These are phyloP conservation scores for Phyllosticta citriasiana DNA, from an alignment of 2,329 filamentous ascomycete species.

Conservation along the genomic window DNA sequence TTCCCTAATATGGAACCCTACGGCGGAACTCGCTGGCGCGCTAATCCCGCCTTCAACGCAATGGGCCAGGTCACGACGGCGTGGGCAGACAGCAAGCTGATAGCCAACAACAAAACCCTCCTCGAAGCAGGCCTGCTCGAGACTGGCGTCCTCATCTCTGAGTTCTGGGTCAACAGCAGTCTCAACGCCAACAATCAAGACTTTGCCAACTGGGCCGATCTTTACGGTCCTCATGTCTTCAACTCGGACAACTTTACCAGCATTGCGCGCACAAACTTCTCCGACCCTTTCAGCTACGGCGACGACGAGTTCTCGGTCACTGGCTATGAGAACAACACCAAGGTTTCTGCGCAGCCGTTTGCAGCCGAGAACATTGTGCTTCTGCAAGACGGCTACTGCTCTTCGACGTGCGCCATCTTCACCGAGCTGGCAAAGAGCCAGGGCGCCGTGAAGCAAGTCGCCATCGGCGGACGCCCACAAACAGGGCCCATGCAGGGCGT, in stretches of 20 bases:
- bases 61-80: constrained; percentile 16
- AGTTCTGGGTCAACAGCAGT: constrained; percentile 25
- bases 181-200: constrained; percentile 21
- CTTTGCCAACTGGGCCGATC: constrained; percentile 24
- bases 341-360: constrained; percentile 25
- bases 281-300: constrained; percentile 16
- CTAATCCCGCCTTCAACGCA: constrained; percentile 30
- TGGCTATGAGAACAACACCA: constrained; percentile 22
- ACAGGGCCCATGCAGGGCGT: constrained; percentile 34
- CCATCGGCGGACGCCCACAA: constrained; percentile 33
- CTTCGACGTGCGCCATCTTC: constrained; percentile 37
- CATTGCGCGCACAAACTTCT: constrained; percentile 28
- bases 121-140: constrained; percentile 7
- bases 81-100: constrained; percentile 19
- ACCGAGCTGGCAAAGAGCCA: constrained; percentile 37
- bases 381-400: constrained; percentile 36
- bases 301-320: constrained; percentile 20
- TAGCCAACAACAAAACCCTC: constrained; percentile 21
- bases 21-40: constrained; percentile 38
- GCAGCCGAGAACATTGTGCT: constrained; percentile 30
- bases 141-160: constrained; percentile 20
- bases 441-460: constrained; percentile 33
- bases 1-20: constrained; percentile 39
- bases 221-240: constrained; percentile 25
- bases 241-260: constrained; percentile 27